Evolutionary conservation across 2,329 filamentous ascomycete species (phyloP).

Genomic region (Xylaria sp.): DNA sequence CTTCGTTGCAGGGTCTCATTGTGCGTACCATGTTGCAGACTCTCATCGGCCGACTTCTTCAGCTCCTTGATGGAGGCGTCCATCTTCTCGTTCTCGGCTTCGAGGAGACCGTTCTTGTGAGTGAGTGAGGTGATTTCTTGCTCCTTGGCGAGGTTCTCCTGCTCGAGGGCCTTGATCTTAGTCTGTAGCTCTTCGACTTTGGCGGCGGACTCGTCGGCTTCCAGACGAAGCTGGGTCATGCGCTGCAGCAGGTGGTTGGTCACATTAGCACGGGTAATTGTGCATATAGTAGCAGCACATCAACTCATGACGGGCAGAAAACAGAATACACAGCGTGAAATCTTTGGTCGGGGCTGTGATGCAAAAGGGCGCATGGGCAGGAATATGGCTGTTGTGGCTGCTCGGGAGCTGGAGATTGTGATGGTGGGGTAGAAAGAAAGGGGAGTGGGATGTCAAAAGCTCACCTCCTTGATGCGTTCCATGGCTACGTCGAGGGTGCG

Average conservation of each 20-base stretch:
- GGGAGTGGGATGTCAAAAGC: constrained; percentile 52
- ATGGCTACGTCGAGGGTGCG: constrained; percentile 60
- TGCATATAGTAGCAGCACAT: constrained; percentile 7
- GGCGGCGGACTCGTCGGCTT: constrained; percentile 85
- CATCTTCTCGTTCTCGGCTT: constrained; percentile 91
- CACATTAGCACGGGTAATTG: constrained; percentile 25
- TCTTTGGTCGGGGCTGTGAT: neutral
- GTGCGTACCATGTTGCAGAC: constrained; percentile 83
- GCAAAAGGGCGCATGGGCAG: constrained; percentile 14
- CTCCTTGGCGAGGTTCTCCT: constrained; percentile 96
- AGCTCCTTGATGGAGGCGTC: constrained; percentile 84
- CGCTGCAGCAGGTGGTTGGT: constrained; percentile 66
- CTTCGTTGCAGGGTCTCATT: constrained; percentile 92
- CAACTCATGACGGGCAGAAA: neutral
- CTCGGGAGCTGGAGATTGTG: constrained; percentile 42
- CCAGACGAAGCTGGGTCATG: constrained; percentile 93
- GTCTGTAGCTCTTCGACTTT: constrained; percentile 88
- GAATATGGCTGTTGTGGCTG: constrained; percentile 17
- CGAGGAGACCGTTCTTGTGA: constrained; percentile 94
- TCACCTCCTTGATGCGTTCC: constrained; percentile 92
- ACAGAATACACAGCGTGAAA: neutral
- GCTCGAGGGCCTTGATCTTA: constrained; percentile 90
- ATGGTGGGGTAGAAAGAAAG: constrained; percentile 50
- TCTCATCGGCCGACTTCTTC: constrained; percentile 87
- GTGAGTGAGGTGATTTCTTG: constrained; percentile 96